Evolutionary conservation across 108 stramenopile species (phyloP).

Genomic region (Epipyxis sp.): DNA sequence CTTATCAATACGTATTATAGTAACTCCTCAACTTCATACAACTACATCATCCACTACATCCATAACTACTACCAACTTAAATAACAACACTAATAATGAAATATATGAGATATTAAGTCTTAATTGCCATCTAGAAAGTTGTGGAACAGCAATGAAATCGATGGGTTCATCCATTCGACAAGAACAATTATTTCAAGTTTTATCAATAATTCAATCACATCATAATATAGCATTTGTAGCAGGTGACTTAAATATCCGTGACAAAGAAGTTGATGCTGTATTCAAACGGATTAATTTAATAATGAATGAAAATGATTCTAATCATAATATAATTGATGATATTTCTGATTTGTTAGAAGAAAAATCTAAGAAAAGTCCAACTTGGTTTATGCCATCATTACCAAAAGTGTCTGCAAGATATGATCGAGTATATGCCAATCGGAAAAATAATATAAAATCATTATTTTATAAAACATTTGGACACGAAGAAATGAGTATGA

Average conservation of each 20-base stretch:
- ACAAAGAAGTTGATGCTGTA: not conserved
- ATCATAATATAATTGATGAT: not conserved
- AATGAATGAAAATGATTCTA: too few species aligned
- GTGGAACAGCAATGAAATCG: not conserved
- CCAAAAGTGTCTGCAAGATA: not conserved
- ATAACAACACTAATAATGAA: too few species aligned
- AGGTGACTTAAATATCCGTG: constrained; percentile 14
- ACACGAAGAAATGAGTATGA: not conserved
- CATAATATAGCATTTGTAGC: not conserved
- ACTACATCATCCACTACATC: not conserved
- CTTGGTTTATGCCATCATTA: not conserved
- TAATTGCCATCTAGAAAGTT: constrained; percentile 7
- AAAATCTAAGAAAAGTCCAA: not conserved
- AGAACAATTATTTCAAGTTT: not conserved
- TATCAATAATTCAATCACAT: not conserved
- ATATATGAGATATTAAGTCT: not conserved
- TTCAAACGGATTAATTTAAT: not conserved
- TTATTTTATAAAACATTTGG: not conserved
- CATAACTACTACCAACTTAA: too few species aligned
- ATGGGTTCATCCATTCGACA: not conserved
- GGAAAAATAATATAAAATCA: not conserved
- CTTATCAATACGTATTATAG: not conserved
- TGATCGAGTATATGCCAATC: not conserved
- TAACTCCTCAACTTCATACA: not conserved
- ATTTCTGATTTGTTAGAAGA: not conserved